These are phyloP conservation scores for Raddia guianensis DNA, from an alignment of 176 grass and related monocot species.

Conservation along the genomic window DNA sequence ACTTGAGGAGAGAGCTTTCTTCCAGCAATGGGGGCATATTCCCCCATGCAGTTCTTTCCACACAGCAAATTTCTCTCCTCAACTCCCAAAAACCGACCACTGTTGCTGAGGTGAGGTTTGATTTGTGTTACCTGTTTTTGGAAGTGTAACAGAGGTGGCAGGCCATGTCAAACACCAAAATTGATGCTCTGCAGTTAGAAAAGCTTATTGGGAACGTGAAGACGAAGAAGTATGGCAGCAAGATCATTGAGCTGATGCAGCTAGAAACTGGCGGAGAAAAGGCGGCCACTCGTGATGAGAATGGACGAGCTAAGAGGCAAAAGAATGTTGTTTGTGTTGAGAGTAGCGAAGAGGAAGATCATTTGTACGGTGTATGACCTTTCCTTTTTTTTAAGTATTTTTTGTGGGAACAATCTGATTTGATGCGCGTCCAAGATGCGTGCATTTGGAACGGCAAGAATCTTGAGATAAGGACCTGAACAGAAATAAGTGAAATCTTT, in stretches of 20 bases:
- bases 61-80: conserved; percentile 64
- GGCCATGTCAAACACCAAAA: conserved; percentile 13
- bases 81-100: conserved; percentile 65
- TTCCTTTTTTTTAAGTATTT: too few relatives aligned
- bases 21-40: conserved; percentile 59
- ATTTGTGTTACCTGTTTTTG: conserved; percentile 16
- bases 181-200: conserved; percentile 61
- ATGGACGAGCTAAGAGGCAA: conserved; percentile 48
- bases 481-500: too few relatives aligned
- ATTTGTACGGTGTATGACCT: too few relatives aligned
- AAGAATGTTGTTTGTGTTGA: conserved; percentile 57
- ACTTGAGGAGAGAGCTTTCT: conserved; percentile 63
- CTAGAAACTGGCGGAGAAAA: conserved; percentile 13
- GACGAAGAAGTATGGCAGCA: conserved; percentile 63
- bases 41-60: conserved; percentile 79
- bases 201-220: conserved; percentile 90
- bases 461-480: too few relatives aligned
- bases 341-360: conserved; percentile 66
- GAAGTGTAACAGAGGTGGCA: background rate
- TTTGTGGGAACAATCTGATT: too few relatives aligned
- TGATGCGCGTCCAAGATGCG: too few relatives aligned
- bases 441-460: too few relatives aligned
- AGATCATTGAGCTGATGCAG: conserved; percentile 65
- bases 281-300: background rate
- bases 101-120: conserved; percentile 53